These are phyloP conservation scores for Moniliella sp. DNA, from an alignment of 1,284 basidiomycete species.

Conservation along the genomic window DNA sequence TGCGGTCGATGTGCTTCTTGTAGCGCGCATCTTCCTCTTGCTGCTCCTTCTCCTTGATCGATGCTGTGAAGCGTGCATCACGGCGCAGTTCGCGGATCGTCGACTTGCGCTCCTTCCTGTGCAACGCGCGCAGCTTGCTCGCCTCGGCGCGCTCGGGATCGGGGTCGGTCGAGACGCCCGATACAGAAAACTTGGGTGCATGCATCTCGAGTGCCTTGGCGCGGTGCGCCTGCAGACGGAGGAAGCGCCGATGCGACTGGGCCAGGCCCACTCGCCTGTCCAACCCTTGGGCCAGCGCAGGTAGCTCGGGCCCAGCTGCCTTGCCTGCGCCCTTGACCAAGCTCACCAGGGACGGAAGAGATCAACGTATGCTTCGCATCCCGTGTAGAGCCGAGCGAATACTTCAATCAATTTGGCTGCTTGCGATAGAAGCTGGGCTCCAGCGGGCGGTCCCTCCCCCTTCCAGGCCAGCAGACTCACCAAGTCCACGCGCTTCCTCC, in stretches of 20 bases:
- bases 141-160: conserved; percentile 73
- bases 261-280: conserved; percentile 38
- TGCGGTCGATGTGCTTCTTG: conserved; percentile 40
- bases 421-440: no score
- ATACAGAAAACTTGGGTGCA: conserved; percentile 72
- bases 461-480: no score
- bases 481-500: no score
- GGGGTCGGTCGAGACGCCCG: conserved; percentile 62
- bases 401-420: no score
- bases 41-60: conserved; percentile 49
- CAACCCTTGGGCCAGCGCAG: background rate
- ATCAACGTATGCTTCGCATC: conserved; percentile 20
- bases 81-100: conserved; percentile 87
- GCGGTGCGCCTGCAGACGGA: conserved; percentile 76
- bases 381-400: conserved; percentile 20
- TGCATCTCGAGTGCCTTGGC: conserved; percentile 83
- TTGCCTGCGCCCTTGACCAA: no score
- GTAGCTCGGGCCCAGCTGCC: no score
- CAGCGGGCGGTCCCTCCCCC: no score
- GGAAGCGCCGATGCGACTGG: conserved; percentile 49
- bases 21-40: conserved; percentile 55
- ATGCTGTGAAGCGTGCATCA: conserved; percentile 77
- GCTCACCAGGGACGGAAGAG: conserved; percentile 15
- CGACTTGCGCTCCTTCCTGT: conserved; percentile 89
- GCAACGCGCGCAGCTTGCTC: conserved; percentile 62